These are phyloP conservation scores for Phytophthora pseudosyringae DNA, from an alignment of 352 stramenopile species.

Conservation along the genomic window DNA sequence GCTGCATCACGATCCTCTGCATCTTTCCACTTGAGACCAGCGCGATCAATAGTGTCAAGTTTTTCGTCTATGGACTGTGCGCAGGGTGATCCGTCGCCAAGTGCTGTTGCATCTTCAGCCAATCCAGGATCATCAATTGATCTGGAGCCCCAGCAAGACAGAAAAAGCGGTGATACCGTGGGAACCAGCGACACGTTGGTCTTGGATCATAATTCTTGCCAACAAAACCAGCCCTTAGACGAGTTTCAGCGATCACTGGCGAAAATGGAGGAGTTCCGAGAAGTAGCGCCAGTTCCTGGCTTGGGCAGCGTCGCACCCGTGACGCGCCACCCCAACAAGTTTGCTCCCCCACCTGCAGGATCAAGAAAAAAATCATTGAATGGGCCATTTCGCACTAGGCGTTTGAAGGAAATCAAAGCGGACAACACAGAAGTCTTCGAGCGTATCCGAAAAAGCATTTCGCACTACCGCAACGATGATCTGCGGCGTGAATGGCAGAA, in stretches of 20 bases:
- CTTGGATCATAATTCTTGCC: constrained; percentile 1
- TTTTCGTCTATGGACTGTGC: constrained; percentile 12
- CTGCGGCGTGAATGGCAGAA: constrained; percentile 69
- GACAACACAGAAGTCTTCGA: constrained; percentile 66
- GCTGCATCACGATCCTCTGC: constrained; percentile 19
- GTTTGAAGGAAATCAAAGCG: constrained; percentile 68
- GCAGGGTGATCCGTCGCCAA: background rate
- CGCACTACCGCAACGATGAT: constrained; percentile 69
- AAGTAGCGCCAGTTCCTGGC: constrained; percentile 31
- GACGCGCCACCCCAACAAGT: constrained; percentile 15
- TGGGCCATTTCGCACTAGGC: constrained; percentile 51
- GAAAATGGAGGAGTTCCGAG: constrained; percentile 66
- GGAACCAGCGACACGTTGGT: constrained; percentile 6
- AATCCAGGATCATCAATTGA: background rate
- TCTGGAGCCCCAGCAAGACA: background rate
- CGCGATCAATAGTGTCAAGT: constrained; percentile 17
- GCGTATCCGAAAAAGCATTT: constrained; percentile 63
- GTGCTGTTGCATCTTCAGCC: constrained; percentile 1
- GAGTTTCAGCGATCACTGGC: constrained; percentile 40
- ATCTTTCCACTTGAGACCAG: constrained; percentile 26
- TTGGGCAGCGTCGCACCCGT: constrained; percentile 13
- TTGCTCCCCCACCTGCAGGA: constrained; percentile 19
- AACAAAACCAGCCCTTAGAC: constrained; percentile 16
- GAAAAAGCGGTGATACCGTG: constrained; percentile 1
- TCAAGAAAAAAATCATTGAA: constrained; percentile 49